phyloP scores from a whole-genome alignment of 148 eudicot species.

The Vaccinium macrocarpon region DNA sequence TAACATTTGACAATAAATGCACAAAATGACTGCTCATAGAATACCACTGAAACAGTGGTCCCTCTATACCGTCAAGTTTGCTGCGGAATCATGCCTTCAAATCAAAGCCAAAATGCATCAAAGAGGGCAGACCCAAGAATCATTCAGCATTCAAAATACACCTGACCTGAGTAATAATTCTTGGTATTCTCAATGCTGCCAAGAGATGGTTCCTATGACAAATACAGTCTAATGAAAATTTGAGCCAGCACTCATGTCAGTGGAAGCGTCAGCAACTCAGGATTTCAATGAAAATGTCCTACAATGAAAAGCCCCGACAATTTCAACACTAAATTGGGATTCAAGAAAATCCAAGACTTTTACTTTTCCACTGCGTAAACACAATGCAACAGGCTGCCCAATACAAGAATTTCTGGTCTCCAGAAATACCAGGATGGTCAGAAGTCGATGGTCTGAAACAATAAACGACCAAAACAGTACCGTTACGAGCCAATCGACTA shows the following conservation, averaged over 20 bases:
- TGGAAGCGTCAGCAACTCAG: background rate
- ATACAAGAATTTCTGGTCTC: constrained; percentile 10
- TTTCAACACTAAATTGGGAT: constrained; percentile 2
- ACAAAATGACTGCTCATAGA: too few relatives aligned
- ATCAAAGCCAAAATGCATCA: too few relatives aligned
- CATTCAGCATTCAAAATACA: too few relatives aligned
- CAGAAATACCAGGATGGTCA: background rate
- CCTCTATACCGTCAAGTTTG: too few relatives aligned
- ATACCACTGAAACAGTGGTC: too few relatives aligned
- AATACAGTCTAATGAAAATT: background rate
- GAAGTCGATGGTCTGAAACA: background rate
- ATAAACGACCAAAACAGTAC: background rate
- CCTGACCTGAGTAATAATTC: background rate
- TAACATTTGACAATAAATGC: too few relatives aligned
- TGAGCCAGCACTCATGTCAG: background rate
- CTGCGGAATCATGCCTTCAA: too few relatives aligned
- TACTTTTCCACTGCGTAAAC: background rate
- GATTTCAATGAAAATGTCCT: too few relatives aligned
- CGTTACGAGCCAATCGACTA: background rate
- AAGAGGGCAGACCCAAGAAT: too few relatives aligned
- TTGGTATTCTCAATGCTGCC: background rate
- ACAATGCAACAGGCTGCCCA: constrained; percentile 3
- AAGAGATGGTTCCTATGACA: background rate
- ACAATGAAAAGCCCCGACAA: background rate
- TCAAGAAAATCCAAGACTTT: background rate